phyloP scores from a whole-genome alignment of 2,329 filamentous ascomycete species.

The Shiraia bambusicola region DNA sequence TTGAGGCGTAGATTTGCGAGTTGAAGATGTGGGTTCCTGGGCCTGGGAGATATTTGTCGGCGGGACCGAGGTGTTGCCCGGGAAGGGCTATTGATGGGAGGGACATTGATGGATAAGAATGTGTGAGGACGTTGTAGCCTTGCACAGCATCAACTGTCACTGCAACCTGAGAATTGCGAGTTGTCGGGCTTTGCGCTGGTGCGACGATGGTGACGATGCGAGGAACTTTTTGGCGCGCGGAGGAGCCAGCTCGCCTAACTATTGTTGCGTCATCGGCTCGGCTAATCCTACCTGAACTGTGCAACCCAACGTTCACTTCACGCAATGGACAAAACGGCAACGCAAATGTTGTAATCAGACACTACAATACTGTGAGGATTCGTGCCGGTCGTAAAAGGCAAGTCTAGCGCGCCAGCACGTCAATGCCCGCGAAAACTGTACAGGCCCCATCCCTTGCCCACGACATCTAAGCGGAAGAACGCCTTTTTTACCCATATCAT shows the following conservation, averaged over 20 bases:
- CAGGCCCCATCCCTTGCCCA: conserved; percentile 9
- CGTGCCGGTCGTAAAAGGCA: conserved; percentile 12
- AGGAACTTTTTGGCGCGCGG: conserved; percentile 27
- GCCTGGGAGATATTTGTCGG: conserved; percentile 68
- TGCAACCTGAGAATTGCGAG: not conserved
- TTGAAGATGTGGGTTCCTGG: conserved; percentile 82
- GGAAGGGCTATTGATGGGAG: conserved; percentile 65
- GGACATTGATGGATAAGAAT: conserved; percentile 27
- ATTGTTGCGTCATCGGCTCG: conserved; percentile 24
- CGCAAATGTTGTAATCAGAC: conserved; percentile 26
- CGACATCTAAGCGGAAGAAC: conserved; percentile 29
- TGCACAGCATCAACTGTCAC: not conserved
- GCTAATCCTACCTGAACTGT: conserved; percentile 18
- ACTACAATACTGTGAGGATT: conserved; percentile 33
- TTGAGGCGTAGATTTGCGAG: conserved; percentile 74
- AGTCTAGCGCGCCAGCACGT: conserved; percentile 15
- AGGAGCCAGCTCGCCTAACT: conserved; percentile 22
- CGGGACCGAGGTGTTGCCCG: conserved; percentile 74
- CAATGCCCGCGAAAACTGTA: conserved; percentile 9
- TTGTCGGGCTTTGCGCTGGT: conserved; percentile 2
- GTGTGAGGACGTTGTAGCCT: not conserved
- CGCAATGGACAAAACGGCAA: conserved; percentile 4
- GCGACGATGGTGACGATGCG: conserved; percentile 3
- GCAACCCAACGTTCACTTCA: not conserved
- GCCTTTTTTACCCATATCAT: conserved; percentile 32